Base-by-base conservation (phyloP, 179 eudicot species). In the Silene vulgaris region DNA sequence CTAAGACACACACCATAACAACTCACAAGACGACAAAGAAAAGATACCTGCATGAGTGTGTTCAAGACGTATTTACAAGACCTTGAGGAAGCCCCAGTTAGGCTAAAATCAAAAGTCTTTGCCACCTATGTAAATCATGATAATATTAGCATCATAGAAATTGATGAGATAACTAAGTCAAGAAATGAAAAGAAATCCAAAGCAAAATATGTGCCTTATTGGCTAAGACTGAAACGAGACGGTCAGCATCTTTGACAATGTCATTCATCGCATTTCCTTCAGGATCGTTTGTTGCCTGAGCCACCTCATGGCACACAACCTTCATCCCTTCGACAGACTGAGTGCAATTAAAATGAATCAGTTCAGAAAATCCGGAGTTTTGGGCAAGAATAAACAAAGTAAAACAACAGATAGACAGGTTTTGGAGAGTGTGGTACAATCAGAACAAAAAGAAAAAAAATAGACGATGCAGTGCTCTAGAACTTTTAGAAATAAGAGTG, bases 301-400 rank as follows among this genome's bases (percentile, higher is more conserved):
- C 81, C 85, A 95, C 48, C 48, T 90, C 93, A 79, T 93, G 90
- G 88, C 97, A 96, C 72, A 96, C 88, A 82, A 93, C 88, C 81
- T 96, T 96, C 99, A 96, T 96, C 67, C 99, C 99, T 88, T 93
- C 99, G 60, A 93, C 98, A 82, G 99, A 89, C 99, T 96, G 87
- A 83, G 85, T 50, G 16, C 9, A 13, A 52, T 13, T 8, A 13
- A 52, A 52, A 52, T 13, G 43, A 7, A 16, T 17, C 30, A 54
- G 43, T 64, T 62, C 11, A 37, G 32, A 35, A 23, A 75, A 37
- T 37, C 48, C 9, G 28, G 57, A 26, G 20, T 56, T 20, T 16
- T 4, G 13, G 50, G 16, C 65, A 61, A 14, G 11, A 63, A 52
- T 13, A 16, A 52, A 14, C 17, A 13, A 52, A 16, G 56, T 50